Conservation (phyloP, 345 rosid genomes). For the Euphorbia peplus region DNA sequence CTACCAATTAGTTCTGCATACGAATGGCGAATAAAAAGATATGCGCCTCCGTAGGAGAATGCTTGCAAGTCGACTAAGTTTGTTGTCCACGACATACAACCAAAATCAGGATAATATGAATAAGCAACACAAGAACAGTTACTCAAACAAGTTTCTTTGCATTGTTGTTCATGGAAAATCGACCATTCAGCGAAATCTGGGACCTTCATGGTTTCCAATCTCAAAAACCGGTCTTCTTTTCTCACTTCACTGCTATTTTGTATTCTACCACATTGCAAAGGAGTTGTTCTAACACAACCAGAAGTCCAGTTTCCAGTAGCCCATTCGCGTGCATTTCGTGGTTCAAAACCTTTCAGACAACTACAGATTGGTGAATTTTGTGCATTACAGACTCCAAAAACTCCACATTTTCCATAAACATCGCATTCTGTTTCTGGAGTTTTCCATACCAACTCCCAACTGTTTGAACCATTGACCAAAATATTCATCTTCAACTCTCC, state of each 20-base stretch:
- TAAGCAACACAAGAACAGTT: slow-evolving; percentile 57
- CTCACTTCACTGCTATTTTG: neutral
- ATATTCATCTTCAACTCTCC: no score
- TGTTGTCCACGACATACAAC: slow-evolving; percentile 49
- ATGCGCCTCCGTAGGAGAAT: slow-evolving; percentile 28
- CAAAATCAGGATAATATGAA: slow-evolving; percentile 34
- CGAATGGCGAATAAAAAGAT: slow-evolving; percentile 41
- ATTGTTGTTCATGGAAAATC: slow-evolving; percentile 17
- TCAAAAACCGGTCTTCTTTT: slow-evolving; percentile 21
- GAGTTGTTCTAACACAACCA: slow-evolving; percentile 25
- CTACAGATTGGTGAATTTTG: slow-evolving; percentile 24
- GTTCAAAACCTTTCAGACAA: slow-evolving; percentile 22
- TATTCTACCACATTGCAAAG: slow-evolving; percentile 19
- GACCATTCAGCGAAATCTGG: slow-evolving; percentile 15
- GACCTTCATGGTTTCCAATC: slow-evolving; percentile 16
- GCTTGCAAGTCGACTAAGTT: slow-evolving; percentile 39
- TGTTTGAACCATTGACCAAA: neutral
- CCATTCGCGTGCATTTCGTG: slow-evolving; percentile 22
- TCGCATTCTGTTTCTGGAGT: slow-evolving; percentile 9
- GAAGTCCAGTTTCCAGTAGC: slow-evolving; percentile 26
- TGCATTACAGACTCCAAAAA: slow-evolving; percentile 19
- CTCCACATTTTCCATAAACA: slow-evolving; percentile 26
- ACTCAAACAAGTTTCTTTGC: slow-evolving; percentile 34
- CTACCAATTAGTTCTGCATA: slow-evolving; percentile 39
- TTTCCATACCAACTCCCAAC: neutral